A percentile compares a stretch with the other conserved stretches of the same genome.
These are phyloP conservation scores for Giardia duodenalis DNA, from an alignment of 208 protist genomes.

Conservation along the genomic window DNA sequence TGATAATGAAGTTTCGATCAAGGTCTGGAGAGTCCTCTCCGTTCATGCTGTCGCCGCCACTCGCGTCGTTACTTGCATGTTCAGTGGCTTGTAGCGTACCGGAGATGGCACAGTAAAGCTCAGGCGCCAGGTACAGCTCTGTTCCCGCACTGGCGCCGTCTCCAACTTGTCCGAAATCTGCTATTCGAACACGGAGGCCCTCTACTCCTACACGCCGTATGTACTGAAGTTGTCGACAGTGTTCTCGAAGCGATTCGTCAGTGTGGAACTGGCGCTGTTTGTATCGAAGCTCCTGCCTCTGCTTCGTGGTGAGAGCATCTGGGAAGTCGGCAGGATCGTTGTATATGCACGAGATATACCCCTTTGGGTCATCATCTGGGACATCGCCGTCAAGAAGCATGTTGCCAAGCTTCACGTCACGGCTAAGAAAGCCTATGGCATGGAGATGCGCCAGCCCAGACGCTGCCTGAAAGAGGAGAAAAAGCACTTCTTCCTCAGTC, in stretches of 20 bases:
- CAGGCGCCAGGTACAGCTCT: neutral
- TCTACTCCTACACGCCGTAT: neutral
- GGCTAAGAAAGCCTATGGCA: neutral
- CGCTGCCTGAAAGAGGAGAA: neutral
- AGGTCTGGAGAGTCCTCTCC: neutral
- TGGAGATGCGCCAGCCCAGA: conserved; percentile 5
- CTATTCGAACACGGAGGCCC: neutral
- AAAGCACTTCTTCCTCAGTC: neutral
- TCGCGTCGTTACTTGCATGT: too few species aligned
- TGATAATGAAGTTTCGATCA: neutral
- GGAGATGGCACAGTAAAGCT: too few species aligned
- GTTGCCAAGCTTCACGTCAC: conserved; percentile 1
- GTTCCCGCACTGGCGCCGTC: neutral
- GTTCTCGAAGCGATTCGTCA: neutral
- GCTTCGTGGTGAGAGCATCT: too few species aligned
- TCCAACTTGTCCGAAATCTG: conserved; percentile 21
- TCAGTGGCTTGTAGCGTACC: too few species aligned
- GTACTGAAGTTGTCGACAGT: neutral
- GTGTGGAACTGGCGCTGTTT: neutral
- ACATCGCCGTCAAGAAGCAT: neutral
- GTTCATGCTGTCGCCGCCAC: neutral
- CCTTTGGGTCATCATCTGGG: neutral
- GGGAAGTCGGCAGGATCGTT: too few species aligned
- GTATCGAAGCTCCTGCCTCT: neutral
- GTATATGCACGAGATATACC: too few species aligned